Evolutionary conservation across 176 grass and related monocot genomes (phyloP), one percentile per base, ranked within the genome.

Genomic region (Thinopyrum elongatum): DNA sequence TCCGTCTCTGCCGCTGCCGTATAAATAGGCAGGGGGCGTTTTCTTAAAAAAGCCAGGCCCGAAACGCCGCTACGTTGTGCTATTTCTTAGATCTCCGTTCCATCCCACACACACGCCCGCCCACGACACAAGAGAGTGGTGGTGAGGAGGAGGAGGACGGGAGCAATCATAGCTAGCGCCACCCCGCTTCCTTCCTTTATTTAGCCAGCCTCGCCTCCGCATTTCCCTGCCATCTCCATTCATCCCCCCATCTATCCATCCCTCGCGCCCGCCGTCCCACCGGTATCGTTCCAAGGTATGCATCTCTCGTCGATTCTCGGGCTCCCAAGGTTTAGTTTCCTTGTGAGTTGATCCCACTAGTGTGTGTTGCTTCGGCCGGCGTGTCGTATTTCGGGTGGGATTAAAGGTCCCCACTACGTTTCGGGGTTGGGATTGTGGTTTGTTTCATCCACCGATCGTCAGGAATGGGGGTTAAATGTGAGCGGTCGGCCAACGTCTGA

Each of bases 161-260:
- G 47, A 51, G 47, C 47, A 51, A 51, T 51, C 47, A 17, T 51
- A 16, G 47, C 47, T 51, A 17, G 6, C 49, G 16, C 49, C 49
- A 53, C 49, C 49, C 49, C 49, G 49, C 49, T 53, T 17, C 16
- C 1, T 53, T 87, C 58, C 76, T 78, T 78, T 63, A 81, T 35
- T 74, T 81, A 84, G 70, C 70, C 49, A 49, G 13, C 51, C 1
- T 85, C 62, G 63, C 62, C 83, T 58, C 84, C 65, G 77, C 85
- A 65, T 73, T 81, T 73, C 12, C 70, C 21, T 74, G 76, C 78
- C 78, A 65, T 67, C 77, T 71, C 67, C 27, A 62, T 51, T 67
- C 38, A 62, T 51, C 77, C 53, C 6, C n/a, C 53, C 47, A 14
- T 75, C 72, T 15, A 26, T 15, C 38, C 70, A 35, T 26, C 70